Evolutionary conservation across 163 green algal species (phyloP), one percentile per base, ranked within the genome.

Genomic region (Volvox carteri): DNA sequence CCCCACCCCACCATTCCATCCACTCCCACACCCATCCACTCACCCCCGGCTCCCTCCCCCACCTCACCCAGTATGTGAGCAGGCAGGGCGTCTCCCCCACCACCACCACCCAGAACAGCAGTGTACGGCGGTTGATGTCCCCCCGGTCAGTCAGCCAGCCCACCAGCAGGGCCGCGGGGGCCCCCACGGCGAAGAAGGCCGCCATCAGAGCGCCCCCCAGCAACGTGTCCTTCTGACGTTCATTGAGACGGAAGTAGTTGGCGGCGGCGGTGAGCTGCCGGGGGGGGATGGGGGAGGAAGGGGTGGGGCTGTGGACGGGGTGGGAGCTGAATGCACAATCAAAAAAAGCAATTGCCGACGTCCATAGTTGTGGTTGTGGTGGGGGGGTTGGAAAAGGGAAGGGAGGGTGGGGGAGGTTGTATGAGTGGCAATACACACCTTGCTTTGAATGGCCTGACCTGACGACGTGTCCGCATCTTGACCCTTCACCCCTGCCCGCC

Each of bases 171-270:
- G 96, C 94, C 11, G 97, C 91, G 0, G 97, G 97, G 0, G 96
- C 96, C n/a, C 97, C 95, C 11, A 96, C 93, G 58, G 97, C 80
- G 85, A 98, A 99, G 90, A 99, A 98, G 0, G 91, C 95, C 18
- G 95, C 93, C 88, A 92, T 94, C 25, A 95, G 85, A 25, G 41
- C 80, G 8, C 93, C 93, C 4, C 93, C 93, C 46, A 94, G 85
- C 62, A 89, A 84, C 28, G 52, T 68, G 74, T 97, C 95, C 19
- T 95, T 92, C 84, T 96, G 72, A 12, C 80, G 14, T 2, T 95
- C 94, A 73, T 96, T 85, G 37, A 99, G 95, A 4, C 90, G 88
- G 70, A 99, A 97, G 42, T 95, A 95, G 28, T 84, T 37, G 0
- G 93, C 93, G 8, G 90, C 92, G 37, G 91, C 88, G 0, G 91